A percentile compares a stretch with the other conserved stretches of the same genome.
Evolutionary conservation across 148 eudicot species (phyloP).

Genomic region (Persicaria tinctoria): DNA sequence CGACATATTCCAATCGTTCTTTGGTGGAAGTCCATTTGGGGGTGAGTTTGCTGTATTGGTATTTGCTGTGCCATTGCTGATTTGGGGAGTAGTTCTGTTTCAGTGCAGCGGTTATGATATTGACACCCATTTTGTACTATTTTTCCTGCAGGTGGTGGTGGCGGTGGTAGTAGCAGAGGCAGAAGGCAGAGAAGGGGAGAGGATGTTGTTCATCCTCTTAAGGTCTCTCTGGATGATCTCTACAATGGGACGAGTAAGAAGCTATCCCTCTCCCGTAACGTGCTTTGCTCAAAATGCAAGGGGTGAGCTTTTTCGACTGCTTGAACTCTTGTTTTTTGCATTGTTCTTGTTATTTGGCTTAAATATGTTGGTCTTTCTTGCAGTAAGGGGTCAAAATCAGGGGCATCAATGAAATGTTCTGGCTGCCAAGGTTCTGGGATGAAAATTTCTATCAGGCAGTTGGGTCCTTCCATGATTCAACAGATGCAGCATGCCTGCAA

Average conservation of each 20-base stretch:
- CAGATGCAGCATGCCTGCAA: conserved; percentile 59
- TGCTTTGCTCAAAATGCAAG: conserved; percentile 41
- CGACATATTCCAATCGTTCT: conserved; percentile 51
- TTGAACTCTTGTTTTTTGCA: neutral
- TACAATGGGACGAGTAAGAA: conserved; percentile 50
- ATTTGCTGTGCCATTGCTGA: too few species aligned
- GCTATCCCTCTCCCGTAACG: conserved; percentile 45
- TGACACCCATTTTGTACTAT: neutral
- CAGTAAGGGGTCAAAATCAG: conserved; percentile 54
- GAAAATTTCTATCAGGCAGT: conserved; percentile 43
- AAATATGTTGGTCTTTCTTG: neutral
- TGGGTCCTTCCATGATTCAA: conserved; percentile 53
- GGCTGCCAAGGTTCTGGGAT: conserved; percentile 54
- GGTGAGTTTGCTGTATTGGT: conserved; percentile 21
- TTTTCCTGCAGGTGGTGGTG: neutral
- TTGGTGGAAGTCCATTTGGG: conserved; percentile 49
- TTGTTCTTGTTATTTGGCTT: neutral
- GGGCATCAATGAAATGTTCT: conserved; percentile 44
- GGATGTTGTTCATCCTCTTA: conserved; percentile 9
- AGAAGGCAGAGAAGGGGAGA: conserved; percentile 5
- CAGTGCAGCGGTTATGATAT: neutral
- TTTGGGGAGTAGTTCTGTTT: neutral
- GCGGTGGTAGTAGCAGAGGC: neutral
- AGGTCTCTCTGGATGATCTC: conserved; percentile 15
- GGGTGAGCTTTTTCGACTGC: conserved; percentile 25